Evolutionary conservation across 208 protist genomes (phyloP), one percentile per base, ranked within the genome.

Genomic region (Eutreptiella sp.): DNA sequence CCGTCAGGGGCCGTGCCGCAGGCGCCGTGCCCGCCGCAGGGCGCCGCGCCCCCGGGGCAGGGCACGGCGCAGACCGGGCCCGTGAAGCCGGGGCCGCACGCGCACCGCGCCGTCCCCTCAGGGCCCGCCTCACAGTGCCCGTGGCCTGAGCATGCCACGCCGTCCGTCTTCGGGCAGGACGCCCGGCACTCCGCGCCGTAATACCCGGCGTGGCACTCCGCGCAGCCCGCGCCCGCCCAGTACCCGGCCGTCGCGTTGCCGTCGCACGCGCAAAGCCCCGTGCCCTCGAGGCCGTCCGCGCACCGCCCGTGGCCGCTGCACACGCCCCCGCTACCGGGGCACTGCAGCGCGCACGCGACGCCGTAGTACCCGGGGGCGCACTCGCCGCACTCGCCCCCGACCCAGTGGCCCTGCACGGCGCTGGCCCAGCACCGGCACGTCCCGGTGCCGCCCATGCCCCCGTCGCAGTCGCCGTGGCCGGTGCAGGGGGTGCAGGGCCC

Each of bases 401-500:
- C 43, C 43, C 43, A 48, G 43, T 21, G 26, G 9, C 43, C 43
- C 19, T 23, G 43, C 9, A 24, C 23, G 9, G 43, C 23, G 43
- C 23, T 27, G 9, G 43, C 43, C 19, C 26, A 5, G 43, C 43
- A 48, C 7, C 19, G 16, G n/a, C 43, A 48, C 16, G 43, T 23
- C 7, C 43, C 43, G 5, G 43, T 48, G 9, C n/a, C 50, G 14
- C 43, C 43, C 16, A 24, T 29, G 19, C 9, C 7, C n/a, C 19
- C 43, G 26, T n/a, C 43, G 43, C 43, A 48, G n/a, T 16, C 14
- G 21, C 54, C 54, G 14, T 62, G 54, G 16, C 24, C 50, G 11
- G 28, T 64, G 50, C 54, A 62, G n/a, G 58, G 48, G 58, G 59
- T 64, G 53, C 58, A 64, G 5, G 46, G 7, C 14, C 48, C 58